A percentile compares a stretch with the other conserved stretches of the same genome.
Evolutionary conservation across 495 filamentous ascomycete genomes (phyloP).

Genomic region (Neurospora cerealis): DNA sequence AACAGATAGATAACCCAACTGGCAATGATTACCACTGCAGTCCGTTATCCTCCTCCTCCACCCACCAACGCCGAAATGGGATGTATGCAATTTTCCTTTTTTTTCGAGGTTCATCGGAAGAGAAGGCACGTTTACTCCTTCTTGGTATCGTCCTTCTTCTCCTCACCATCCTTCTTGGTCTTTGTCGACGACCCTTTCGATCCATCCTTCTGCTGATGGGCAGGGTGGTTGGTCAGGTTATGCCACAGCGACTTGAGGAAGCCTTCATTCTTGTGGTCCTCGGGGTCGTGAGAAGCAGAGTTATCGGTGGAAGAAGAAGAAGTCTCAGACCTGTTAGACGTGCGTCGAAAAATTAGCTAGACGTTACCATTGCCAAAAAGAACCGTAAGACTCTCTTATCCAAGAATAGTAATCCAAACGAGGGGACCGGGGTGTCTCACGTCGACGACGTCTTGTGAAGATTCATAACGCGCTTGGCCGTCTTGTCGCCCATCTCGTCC

Average conservation of each 20-base stretch:
- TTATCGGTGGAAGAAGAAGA: not conserved
- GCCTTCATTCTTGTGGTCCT: slow-evolving; percentile 57
- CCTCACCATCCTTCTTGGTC: slow-evolving; percentile 20
- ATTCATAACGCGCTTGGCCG: slow-evolving; percentile 84
- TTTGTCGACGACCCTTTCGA: slow-evolving; percentile 9
- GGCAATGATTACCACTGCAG: not conserved
- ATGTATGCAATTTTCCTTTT: not conserved
- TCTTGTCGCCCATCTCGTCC: slow-evolving; percentile 86
- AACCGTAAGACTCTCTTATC: not conserved
- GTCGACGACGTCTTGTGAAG: slow-evolving; percentile 20
- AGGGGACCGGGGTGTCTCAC: slow-evolving; percentile 7
- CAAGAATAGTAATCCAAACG: not conserved
- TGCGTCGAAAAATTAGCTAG: slow-evolving; percentile 1
- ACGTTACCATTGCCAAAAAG: not conserved
- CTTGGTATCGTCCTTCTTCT: slow-evolving; percentile 47
- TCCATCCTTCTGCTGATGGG: slow-evolving; percentile 30
- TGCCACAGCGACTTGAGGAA: slow-evolving; percentile 89
- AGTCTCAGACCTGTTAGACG: not conserved
- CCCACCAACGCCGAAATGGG: not conserved
- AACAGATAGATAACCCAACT: not conserved
- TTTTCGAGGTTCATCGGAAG: not conserved
- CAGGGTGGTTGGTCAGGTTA: slow-evolving; percentile 66
- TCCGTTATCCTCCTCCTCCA: not conserved
- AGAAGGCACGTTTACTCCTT: slow-evolving; percentile 8
- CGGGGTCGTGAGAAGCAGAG: slow-evolving; percentile 19